These are phyloP conservation scores for Mycena capillaripes DNA, from an alignment of 768 basidiomycete species.

Conservation along the genomic window DNA sequence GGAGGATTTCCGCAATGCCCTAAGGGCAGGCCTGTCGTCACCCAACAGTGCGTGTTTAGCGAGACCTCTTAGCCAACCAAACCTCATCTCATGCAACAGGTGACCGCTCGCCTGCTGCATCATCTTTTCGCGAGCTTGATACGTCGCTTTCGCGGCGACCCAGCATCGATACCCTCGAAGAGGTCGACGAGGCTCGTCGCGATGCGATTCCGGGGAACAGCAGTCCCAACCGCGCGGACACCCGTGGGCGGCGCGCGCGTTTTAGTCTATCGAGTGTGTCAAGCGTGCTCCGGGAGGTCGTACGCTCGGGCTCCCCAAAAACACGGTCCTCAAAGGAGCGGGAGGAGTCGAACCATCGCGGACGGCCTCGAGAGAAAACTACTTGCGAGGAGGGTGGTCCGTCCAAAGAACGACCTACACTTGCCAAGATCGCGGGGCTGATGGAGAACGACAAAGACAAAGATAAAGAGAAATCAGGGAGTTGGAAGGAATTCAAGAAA, in stretches of 20 bases:
- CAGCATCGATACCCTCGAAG: constrained; percentile 56
- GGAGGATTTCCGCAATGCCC: constrained; percentile 55
- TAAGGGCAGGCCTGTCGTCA: constrained; percentile 46
- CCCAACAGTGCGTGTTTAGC: constrained; percentile 23
- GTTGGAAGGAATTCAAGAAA: constrained; percentile 92
- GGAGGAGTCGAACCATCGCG: constrained; percentile 44
- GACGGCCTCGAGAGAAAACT: constrained; percentile 53
- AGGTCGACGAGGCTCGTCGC: constrained; percentile 43
- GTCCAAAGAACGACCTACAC: constrained; percentile 50
- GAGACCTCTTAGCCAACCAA: background rate
- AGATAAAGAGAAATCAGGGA: constrained; percentile 58
- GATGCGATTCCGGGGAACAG: constrained; percentile 22
- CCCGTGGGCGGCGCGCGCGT: constrained; percentile 55
- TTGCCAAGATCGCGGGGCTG: constrained; percentile 56
- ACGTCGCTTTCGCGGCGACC: constrained; percentile 55
- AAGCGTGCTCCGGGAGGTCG: constrained; percentile 61
- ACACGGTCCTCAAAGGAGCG: constrained; percentile 36
- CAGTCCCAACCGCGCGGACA: constrained; percentile 35
- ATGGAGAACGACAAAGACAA: constrained; percentile 56
- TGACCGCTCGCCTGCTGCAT: constrained; percentile 28
- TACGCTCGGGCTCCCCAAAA: constrained; percentile 64
- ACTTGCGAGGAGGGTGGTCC: constrained; percentile 19
- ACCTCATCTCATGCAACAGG: constrained; percentile 11
- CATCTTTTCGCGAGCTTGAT: constrained; percentile 39
- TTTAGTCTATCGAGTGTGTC: constrained; percentile 70